A percentile compares a stretch with the other conserved stretches of the same genome.
Evolutionary conservation across 164 flowering plant species (phyloP).

Genomic region (Magnolia officinalis): DNA sequence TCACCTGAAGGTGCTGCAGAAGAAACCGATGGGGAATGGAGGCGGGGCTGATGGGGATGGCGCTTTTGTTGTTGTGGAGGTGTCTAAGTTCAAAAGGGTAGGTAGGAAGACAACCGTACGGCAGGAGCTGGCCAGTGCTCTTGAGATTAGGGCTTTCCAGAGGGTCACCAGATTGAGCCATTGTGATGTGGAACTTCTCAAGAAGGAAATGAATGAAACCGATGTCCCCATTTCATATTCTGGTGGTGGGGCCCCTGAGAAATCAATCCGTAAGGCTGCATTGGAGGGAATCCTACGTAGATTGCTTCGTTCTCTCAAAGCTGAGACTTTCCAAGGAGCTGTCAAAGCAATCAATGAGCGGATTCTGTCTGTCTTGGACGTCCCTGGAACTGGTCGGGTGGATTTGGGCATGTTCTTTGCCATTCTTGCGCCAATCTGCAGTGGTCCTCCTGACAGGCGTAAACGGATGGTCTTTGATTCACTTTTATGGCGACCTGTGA

Average conservation of each 20-base stretch:
- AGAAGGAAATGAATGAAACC: constrained; percentile 72
- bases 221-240: constrained; percentile 89
- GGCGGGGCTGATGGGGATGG: constrained; percentile 45
- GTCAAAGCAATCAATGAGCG: constrained; percentile 92
- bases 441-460: constrained; percentile 67
- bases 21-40: constrained; percentile 57
- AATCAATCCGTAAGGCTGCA: constrained; percentile 79
- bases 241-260: constrained; percentile 76
- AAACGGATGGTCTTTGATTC: constrained; percentile 85
- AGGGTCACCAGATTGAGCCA: constrained; percentile 71
- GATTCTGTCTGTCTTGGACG: constrained; percentile 68
- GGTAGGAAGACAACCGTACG: constrained; percentile 61
- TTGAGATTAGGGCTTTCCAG: constrained; percentile 85
- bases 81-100: constrained; percentile 64
- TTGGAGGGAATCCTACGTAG: constrained; percentile 70
- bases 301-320: constrained; percentile 67
- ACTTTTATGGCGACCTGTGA: constrained; percentile 82
- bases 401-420: constrained; percentile 94
- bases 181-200: constrained; percentile 71
- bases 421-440: constrained; percentile 76
- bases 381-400: constrained; percentile 69
- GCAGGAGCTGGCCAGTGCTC: constrained; percentile 66
- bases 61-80: constrained; percentile 57
- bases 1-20: constrained; percentile 88
- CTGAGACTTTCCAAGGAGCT: constrained; percentile 91